These are phyloP conservation scores for Liquidambar formosana DNA, from an alignment of 164 flowering plant genomes.

Conservation along the genomic window DNA sequence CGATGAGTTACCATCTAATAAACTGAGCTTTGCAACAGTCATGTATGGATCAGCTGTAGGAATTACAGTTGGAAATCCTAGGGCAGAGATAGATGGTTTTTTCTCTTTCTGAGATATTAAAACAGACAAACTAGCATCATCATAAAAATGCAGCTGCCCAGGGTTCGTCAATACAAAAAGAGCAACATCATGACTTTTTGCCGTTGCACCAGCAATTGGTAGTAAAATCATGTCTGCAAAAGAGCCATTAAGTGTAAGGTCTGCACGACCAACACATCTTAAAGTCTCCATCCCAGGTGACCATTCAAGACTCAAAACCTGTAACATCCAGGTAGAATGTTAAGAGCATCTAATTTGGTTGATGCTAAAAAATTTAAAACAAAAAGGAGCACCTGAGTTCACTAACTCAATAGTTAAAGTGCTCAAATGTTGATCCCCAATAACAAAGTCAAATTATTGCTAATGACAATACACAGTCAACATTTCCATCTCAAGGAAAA, in stretches of 20 bases:
- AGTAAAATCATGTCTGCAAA: constrained; percentile 83
- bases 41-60: constrained; percentile 63
- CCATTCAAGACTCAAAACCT: constrained; percentile 88
- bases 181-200: constrained; percentile 36
- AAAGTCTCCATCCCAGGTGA: constrained; percentile 63
- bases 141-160: constrained; percentile 69
- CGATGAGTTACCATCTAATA: constrained; percentile 36
- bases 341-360: background rate
- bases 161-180: constrained; percentile 81
- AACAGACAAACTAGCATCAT: constrained; percentile 44
- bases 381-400: background rate
- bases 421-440: background rate
- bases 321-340: constrained; percentile 19
- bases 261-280: constrained; percentile 60
- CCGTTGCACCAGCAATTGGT: constrained; percentile 45
- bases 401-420: background rate
- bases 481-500: background rate
- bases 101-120: constrained; percentile 40
- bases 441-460: background rate
- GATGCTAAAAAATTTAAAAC: background rate
- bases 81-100: constrained; percentile 34
- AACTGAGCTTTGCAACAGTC: constrained; percentile 56
- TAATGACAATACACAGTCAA: background rate
- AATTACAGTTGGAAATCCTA: constrained; percentile 52
- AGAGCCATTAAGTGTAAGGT: constrained; percentile 70